phyloP scores from a whole-genome alignment of 805 yeast genomes.

The Wickerhamomyces bovis region DNA sequence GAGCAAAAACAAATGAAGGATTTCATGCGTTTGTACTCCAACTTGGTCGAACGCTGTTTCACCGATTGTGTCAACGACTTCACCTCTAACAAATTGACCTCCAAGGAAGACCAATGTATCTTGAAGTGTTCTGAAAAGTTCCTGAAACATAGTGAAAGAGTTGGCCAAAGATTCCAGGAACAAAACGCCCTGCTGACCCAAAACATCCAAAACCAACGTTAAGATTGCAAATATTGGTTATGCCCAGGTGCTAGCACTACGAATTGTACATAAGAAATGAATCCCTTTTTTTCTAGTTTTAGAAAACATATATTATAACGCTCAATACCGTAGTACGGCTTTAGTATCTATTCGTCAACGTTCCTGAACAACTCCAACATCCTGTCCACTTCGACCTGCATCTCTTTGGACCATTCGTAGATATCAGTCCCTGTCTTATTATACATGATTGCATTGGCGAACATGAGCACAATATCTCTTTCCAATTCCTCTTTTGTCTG shows the following conservation, averaged over 20 bases:
- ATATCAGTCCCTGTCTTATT: conserved; percentile 61
- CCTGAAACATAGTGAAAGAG: conserved; percentile 96
- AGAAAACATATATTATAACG: background rate
- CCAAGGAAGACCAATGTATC: conserved; percentile 82
- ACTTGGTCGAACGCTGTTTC: conserved; percentile 94
- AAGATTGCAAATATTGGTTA: background rate
- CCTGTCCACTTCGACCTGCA: conserved; percentile 61
- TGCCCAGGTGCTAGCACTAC: background rate
- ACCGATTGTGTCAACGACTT: conserved; percentile 97
- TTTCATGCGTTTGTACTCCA: conserved; percentile 94
- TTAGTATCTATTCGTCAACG: conserved; percentile 27
- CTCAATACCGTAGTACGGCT: background rate
- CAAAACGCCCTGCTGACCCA: conserved; percentile 82
- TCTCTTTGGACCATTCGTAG: conserved; percentile 55
- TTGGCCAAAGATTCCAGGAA: conserved; percentile 98
- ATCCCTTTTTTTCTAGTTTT: background rate
- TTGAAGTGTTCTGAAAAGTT: conserved; percentile 94
- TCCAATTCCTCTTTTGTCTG: conserved; percentile 47
- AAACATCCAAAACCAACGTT: conserved; percentile 32
- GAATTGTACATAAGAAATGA: background rate
- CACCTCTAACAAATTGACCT: conserved; percentile 82
- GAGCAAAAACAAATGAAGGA: conserved; percentile 98
- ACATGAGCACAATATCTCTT: conserved; percentile 67
- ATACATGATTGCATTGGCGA: conserved; percentile 81
- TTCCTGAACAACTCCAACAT: conserved; percentile 55